Percentiles rank a stretch among this genome's conserved stretches.
These are phyloP conservation scores for Macadamia integrifolia DNA, from an alignment of 164 flowering plant genomes.

Conservation along the genomic window DNA sequence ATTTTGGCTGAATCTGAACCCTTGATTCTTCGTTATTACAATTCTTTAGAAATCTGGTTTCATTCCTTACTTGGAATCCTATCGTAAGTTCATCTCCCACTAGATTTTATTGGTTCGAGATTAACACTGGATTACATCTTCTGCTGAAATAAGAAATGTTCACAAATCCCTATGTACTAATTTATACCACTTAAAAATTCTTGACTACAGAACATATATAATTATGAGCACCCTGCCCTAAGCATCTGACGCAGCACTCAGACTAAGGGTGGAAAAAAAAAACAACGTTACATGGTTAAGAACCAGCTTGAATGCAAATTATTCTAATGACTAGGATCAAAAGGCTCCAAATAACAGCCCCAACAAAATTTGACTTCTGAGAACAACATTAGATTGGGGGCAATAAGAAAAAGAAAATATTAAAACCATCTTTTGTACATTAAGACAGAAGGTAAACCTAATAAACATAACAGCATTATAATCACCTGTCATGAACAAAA, in stretches of 20 bases:
- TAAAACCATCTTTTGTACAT: neutral
- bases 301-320: too few relatives aligned
- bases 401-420: neutral
- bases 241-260: too few relatives aligned
- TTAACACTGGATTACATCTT: neutral
- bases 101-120: too few relatives aligned
- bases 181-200: too few relatives aligned
- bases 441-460: neutral
- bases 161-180: neutral
- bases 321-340: too few relatives aligned
- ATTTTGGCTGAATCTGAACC: too few relatives aligned
- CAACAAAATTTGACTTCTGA: neutral
- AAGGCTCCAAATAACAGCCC: neutral
- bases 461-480: neutral
- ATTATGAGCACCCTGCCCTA: constrained; percentile 13
- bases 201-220: constrained; percentile 32
- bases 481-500: constrained; percentile 89
- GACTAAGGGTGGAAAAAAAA: too few relatives aligned
- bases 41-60: too few relatives aligned
- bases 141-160: neutral
- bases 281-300: too few relatives aligned
- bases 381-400: neutral
- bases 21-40: too few relatives aligned
- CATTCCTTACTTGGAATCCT: too few relatives aligned
- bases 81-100: too few relatives aligned